Evolutionary conservation across 2,329 filamentous ascomycete genomes (phyloP).

Genomic region (Furcasterigmium furcatum): DNA sequence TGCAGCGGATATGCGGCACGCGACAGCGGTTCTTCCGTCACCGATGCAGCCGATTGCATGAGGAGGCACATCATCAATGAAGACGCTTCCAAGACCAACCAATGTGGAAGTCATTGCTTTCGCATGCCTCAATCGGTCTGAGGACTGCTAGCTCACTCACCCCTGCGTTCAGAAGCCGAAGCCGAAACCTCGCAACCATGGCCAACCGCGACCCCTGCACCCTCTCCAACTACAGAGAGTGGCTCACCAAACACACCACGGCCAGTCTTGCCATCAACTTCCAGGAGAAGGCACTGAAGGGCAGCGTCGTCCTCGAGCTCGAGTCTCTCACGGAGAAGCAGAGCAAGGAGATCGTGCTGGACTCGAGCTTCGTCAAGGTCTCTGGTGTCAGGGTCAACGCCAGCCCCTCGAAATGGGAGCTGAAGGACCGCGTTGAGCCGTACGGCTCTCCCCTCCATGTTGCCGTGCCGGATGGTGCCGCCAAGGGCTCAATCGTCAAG

Average conservation of each 20-base stretch:
- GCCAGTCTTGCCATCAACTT: slow-evolving; percentile 84
- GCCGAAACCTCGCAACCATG: slow-evolving; percentile 21
- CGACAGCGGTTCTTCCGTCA: no score
- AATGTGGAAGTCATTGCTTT: slow-evolving; percentile 11
- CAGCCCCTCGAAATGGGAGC: slow-evolving; percentile 59
- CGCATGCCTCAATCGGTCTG: slow-evolving; percentile 9
- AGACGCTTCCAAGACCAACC: neutral
- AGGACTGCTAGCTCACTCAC: slow-evolving; percentile 5
- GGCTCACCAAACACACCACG: slow-evolving; percentile 79
- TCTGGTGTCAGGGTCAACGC: slow-evolving; percentile 68
- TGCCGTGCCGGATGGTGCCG: slow-evolving; percentile 50
- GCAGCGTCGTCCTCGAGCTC: slow-evolving; percentile 72
- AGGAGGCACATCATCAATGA: no score
- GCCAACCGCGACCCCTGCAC: slow-evolving; percentile 78
- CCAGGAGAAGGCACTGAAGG: slow-evolving; percentile 70
- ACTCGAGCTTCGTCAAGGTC: slow-evolving; percentile 82
- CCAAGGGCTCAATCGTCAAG: slow-evolving; percentile 49
- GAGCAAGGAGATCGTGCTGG: slow-evolving; percentile 76
- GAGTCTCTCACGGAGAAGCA: slow-evolving; percentile 72
- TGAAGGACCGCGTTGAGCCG: slow-evolving; percentile 68
- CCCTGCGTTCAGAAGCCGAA: neutral
- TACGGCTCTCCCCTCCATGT: slow-evolving; percentile 72
- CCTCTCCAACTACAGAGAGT: slow-evolving; percentile 85
- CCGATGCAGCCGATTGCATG: no score
- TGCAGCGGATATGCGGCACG: no score